Percentiles rank a stretch among this genome's conserved stretches.
These are phyloP conservation scores for Colletotrichum lupini DNA, from an alignment of 2,329 filamentous ascomycete species.

Conservation along the genomic window DNA sequence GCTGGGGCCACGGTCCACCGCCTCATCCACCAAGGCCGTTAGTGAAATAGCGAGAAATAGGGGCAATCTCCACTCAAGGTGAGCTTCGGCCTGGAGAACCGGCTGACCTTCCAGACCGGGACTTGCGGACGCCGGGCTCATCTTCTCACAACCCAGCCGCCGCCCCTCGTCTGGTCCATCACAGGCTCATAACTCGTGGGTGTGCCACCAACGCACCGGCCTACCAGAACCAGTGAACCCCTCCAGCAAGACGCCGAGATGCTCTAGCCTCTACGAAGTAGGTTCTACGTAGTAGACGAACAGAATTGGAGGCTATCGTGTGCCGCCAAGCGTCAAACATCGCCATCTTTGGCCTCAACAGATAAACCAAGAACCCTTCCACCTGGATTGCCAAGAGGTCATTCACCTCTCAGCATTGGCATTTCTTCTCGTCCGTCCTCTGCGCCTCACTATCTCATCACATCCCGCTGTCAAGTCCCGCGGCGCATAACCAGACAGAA, in stretches of 20 bases:
- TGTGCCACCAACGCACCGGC: neutral
- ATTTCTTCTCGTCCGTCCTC: conserved; percentile 27
- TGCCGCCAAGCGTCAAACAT: neutral
- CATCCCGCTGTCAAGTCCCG: conserved; percentile 13
- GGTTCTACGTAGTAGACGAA: too few species aligned
- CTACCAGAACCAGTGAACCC: neutral
- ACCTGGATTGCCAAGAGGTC: conserved; percentile 25
- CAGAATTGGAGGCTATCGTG: neutral
- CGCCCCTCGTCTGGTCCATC: conserved; percentile 1
- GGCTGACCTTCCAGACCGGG: conserved; percentile 32
- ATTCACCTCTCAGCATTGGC: conserved; percentile 21
- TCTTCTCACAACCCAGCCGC: too few species aligned
- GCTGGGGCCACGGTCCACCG: neutral
- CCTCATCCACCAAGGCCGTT: conserved; percentile 20
- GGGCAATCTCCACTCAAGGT: conserved; percentile 34
- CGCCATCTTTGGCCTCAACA: neutral
- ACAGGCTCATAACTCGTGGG: too few species aligned
- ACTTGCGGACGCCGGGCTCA: conserved; percentile 15
- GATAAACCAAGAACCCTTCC: neutral
- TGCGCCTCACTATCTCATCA: conserved; percentile 17
- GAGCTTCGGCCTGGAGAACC: conserved; percentile 21
- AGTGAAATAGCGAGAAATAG: conserved; percentile 25
- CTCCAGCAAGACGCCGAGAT: neutral
- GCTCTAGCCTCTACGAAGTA: neutral
- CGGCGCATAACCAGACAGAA: neutral